Percentiles rank a stretch among this genome's conserved stretches.
Evolutionary conservation across 2,329 filamentous ascomycete genomes (phyloP).

Genomic region (Ophiosphaerella narmari): DNA sequence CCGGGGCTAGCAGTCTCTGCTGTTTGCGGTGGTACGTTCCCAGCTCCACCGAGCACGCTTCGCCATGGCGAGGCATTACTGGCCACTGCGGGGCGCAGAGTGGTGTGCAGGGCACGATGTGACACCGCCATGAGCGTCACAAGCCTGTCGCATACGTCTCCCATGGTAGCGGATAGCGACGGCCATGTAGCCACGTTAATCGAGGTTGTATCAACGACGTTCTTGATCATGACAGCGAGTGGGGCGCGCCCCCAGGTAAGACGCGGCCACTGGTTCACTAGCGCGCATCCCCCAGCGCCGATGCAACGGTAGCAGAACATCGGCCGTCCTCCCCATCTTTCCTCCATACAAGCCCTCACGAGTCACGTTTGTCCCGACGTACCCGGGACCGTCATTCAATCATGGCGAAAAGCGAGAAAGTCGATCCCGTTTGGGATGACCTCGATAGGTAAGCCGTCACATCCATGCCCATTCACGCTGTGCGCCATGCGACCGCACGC

Average conservation of each 20-base stretch:
- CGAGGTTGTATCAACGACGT: conserved; percentile 36
- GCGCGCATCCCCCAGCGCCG: conserved; percentile 25
- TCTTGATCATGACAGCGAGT: conserved; percentile 22
- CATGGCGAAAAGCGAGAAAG: conserved; percentile 51
- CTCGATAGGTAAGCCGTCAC: conserved; percentile 68
- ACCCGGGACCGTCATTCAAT: conserved; percentile 55
- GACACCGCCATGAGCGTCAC: conserved; percentile 27
- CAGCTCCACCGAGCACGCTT: conserved; percentile 24
- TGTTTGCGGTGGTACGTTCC: conserved; percentile 8
- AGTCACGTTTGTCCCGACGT: conserved; percentile 41
- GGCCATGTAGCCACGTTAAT: conserved; percentile 17
- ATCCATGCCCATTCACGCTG: conserved; percentile 23
- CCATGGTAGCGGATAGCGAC: conserved; percentile 12
- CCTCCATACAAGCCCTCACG: conserved; percentile 36
- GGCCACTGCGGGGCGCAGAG: conserved; percentile 7
- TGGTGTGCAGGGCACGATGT: conserved; percentile 20
- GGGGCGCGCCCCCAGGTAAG: conserved; percentile 3
- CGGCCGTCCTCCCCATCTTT: conserved; percentile 37
- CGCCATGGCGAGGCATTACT: conserved; percentile 17
- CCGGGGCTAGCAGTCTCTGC: conserved; percentile 15
- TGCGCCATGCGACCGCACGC: conserved; percentile 30
- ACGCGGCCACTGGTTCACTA: conserved; percentile 7
- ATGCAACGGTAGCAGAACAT: conserved; percentile 41
- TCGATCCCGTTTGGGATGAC: conserved; percentile 68
- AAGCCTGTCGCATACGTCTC: conserved; percentile 11